Percentiles rank a stretch among this genome's conserved stretches.
Conservation (phyloP, 768 basidiomycete genomes). For the Pleurotus tuber-regium region DNA sequence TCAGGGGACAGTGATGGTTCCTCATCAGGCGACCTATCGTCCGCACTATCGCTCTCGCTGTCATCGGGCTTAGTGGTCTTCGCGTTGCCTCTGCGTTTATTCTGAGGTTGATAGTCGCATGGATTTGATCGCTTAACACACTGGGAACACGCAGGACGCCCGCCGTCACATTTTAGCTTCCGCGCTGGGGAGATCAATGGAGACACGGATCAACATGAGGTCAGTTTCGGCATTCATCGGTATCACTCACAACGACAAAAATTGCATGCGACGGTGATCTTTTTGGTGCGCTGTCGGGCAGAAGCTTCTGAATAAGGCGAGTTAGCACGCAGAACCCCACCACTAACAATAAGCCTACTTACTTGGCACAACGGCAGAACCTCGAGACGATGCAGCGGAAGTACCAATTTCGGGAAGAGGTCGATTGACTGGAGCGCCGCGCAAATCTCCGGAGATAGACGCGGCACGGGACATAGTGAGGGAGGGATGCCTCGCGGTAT, state of each 20-base stretch:
- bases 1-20: constrained; percentile 61
- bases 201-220: constrained; percentile 15
- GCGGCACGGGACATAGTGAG: constrained; percentile 47
- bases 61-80: constrained; percentile 54
- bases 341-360: too few relatives aligned
- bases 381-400: constrained; percentile 17
- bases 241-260: constrained; percentile 79
- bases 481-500: constrained; percentile 43
- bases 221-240: constrained; percentile 11
- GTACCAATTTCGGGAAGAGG: constrained; percentile 38
- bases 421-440: constrained; percentile 40
- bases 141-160: constrained; percentile 78
- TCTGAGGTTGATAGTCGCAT: constrained; percentile 79
- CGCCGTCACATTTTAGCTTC: constrained; percentile 87
- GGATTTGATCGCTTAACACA: constrained; percentile 75
- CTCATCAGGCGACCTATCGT: constrained; percentile 52
- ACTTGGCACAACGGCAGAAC: constrained; percentile 30
- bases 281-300: constrained; percentile 71
- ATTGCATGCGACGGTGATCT: constrained; percentile 88
- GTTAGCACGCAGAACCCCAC: constrained; percentile 15
- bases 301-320: constrained; percentile 38
- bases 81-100: constrained; percentile 66
- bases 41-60: constrained; percentile 67
- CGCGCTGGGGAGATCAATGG: constrained; percentile 50
- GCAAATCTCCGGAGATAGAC: constrained; percentile 40